These are phyloP conservation scores for Candida sanyaensis DNA, from an alignment of 1,139 yeast genomes.

Conservation along the genomic window DNA sequence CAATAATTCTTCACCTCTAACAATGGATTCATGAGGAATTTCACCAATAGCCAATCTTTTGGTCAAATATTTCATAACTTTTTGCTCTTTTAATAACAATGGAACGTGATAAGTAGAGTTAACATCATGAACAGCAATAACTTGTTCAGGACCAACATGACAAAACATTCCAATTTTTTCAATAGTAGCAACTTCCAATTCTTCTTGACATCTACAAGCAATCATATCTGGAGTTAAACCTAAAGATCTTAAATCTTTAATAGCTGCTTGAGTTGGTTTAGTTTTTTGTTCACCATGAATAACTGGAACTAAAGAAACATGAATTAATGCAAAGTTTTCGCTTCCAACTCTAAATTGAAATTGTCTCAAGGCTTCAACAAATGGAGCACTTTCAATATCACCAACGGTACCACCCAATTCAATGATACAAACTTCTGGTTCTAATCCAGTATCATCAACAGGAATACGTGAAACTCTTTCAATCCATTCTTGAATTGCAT, in stretches of 20 bases:
- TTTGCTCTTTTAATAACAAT: constrained; percentile 82
- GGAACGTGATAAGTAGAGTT: constrained; percentile 98
- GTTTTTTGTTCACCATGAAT: constrained; percentile 99
- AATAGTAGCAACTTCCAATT: constrained; percentile 78
- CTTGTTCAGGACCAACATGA: constrained; percentile 97
- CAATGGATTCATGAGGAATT: constrained; percentile 56
- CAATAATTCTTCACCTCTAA: constrained; percentile 70
- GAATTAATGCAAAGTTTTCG: constrained; percentile 93
- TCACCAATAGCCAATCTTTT: constrained; percentile 65
- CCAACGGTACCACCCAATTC: constrained; percentile 99
- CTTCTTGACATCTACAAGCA: constrained; percentile 94
- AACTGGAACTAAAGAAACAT: constrained; percentile 95
- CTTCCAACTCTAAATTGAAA: constrained; percentile 96
- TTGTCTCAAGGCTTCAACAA: constrained; percentile 97
- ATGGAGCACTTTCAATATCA: constrained; percentile 98
- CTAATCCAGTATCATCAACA: constrained; percentile 87
- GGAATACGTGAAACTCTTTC: constrained; percentile 90
- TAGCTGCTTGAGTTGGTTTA: constrained; percentile 99
- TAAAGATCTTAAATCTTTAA: constrained; percentile 90
- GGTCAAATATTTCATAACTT: constrained; percentile 71
- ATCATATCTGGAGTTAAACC: constrained; percentile 96
- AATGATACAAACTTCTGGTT: constrained; percentile 91
- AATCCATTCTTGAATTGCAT: constrained; percentile 98
- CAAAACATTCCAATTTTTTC: constrained; percentile 98
- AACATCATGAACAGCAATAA: constrained; percentile 94